Percentiles rank a stretch among this genome's conserved stretches.
phyloP scores from a whole-genome alignment of 139 green algal genomes.

The Micractinium sp. region DNA sequence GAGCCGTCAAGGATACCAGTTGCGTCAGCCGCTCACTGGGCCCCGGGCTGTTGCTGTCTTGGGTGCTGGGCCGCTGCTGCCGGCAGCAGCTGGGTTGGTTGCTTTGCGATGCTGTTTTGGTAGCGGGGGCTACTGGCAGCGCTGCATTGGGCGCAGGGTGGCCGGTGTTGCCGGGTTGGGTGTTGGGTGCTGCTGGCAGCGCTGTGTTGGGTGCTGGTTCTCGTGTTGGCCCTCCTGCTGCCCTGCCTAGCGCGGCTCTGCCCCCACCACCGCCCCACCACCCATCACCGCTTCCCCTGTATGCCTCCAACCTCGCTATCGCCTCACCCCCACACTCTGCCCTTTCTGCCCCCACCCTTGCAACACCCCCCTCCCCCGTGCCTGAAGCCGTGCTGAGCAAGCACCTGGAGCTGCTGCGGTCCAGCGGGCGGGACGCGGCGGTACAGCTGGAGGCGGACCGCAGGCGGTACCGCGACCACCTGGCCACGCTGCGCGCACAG shows the following conservation, averaged over 20 bases:
- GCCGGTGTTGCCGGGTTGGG: background rate
- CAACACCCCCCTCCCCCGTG: background rate
- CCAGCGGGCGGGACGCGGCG: background rate
- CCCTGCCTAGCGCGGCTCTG: too few relatives aligned
- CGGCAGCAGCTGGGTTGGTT: too few relatives aligned
- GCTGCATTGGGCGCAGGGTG: too few relatives aligned
- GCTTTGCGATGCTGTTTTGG: too few relatives aligned
- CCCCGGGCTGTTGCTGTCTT: too few relatives aligned
- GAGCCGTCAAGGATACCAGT: background rate
- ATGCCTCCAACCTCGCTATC: background rate
- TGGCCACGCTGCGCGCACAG: background rate
- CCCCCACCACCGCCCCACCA: too few relatives aligned
- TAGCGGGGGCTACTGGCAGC: too few relatives aligned
- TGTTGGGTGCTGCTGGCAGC: background rate
- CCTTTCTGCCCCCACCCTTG: background rate
- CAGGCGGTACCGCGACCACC: constrained; percentile 16
- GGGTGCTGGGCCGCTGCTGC: too few relatives aligned
- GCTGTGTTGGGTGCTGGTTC: too few relatives aligned
- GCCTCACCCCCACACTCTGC: background rate
- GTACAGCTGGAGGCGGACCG: constrained; percentile 14
- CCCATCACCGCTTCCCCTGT: background rate
- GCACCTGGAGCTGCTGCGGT: constrained; percentile 22
- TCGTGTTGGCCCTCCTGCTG: too few relatives aligned
- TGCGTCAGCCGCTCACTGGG: too few relatives aligned
- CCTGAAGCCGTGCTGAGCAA: constrained; percentile 24